A percentile compares a stretch with the other conserved stretches of the same genome.
Conservation (phyloP, 2,329 filamentous ascomycete genomes). For the Pestalotiopsis sp. region DNA sequence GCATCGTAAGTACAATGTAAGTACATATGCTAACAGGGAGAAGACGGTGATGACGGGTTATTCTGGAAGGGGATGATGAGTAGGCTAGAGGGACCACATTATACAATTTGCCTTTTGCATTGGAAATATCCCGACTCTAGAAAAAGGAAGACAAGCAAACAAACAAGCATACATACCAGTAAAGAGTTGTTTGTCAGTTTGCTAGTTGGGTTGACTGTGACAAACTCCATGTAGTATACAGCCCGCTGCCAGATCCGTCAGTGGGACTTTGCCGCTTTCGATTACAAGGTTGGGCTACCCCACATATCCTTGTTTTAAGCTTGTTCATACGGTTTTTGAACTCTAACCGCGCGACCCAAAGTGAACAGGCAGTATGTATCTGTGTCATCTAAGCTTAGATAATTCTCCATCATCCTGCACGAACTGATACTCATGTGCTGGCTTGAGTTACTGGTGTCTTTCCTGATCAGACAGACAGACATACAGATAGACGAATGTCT, state of each 20-base stretch:
- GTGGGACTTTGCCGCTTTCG: background rate
- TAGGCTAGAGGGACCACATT: no score
- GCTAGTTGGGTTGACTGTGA: no score
- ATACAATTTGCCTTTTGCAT: no score
- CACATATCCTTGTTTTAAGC: constrained; percentile 10
- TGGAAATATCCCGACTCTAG: no score
- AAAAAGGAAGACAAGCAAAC: no score
- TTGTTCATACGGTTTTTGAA: background rate
- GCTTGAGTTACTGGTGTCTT: background rate
- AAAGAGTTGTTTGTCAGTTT: no score
- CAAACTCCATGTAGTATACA: no score
- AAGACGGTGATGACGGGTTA: no score
- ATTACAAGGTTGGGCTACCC: background rate
- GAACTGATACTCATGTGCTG: background rate
- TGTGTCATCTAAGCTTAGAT: background rate
- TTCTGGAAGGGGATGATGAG: no score
- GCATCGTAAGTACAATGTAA: no score
- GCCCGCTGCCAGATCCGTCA: background rate
- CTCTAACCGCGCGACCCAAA: background rate
- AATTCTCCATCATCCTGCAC: background rate
- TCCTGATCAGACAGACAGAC: background rate
- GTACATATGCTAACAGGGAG: no score
- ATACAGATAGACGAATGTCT: background rate
- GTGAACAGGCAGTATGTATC: background rate
- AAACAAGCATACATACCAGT: no score